Base-by-base conservation (phyloP, 352 stramenopile genomes). In the Pythium sukuiense region DNA sequence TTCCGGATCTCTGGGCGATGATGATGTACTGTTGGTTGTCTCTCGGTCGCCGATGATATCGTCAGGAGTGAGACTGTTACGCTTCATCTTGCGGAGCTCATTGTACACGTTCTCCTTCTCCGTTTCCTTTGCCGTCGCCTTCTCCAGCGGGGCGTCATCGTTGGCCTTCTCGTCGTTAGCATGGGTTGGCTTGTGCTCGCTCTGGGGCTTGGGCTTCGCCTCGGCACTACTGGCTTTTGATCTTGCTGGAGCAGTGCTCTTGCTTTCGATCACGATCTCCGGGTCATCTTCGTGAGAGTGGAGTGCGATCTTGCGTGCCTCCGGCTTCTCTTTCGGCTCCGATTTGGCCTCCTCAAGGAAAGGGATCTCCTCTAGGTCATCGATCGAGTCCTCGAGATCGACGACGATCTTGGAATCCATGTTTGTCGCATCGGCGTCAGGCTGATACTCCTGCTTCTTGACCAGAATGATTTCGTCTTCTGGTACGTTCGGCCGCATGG, bases 341-440 rank as follows among this genome's bases (percentile, higher is more conserved):
- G 76, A 55, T 35, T 85, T 83, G 1, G 67, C 56, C 26, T 90
- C 79, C 41, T 92, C 81, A 1, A 93, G 55, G 63, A 92, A 92
- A 2, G 83, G 83, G 24, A 93, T 92, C 41, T 93, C 85, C 55
- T 93, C 85, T 2, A 93, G 76, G 27, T 92, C 85, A 13, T 93
- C 85, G n/a, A 87, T 78, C n/a, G 74, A 77, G 41, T 90, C 79
- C 18, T 91, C 79, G 1, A 86, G 43, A 26, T 75, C 70, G 1
- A 72, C 26, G n/a, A 71, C 61, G 12, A 70, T 37, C 52, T 77
- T 82, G 6, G 70, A 35, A 13, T 55, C 59, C 16, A 61, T 72
- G 13, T 69, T 57, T 1, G 37, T 11, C 35, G 49, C 54, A 20
- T 83, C 72, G 20, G 20, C 20, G 0, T 64, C 56, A 13, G 62